Conservation (phyloP, 2,329 filamentous ascomycete genomes). For the Ophiocordyceps robertsii region DNA sequence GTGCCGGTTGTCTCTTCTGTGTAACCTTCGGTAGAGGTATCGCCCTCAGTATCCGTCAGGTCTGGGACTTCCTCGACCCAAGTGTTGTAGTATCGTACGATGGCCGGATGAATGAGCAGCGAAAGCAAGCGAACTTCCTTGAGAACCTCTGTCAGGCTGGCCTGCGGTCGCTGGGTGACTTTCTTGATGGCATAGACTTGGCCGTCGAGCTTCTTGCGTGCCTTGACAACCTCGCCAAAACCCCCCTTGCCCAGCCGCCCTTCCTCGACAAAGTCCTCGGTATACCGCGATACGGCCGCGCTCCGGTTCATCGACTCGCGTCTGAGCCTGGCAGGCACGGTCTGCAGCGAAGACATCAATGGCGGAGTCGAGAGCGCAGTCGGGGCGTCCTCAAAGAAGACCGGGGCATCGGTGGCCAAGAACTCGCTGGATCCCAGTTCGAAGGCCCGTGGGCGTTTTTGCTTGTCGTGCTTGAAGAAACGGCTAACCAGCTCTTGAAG, state of each 20-base stretch:
- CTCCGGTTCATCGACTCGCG: conserved; percentile 47
- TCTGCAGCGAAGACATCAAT: conserved; percentile 26
- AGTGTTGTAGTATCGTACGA: conserved; percentile 85
- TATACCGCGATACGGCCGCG: conserved; percentile 56
- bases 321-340: conserved; percentile 35
- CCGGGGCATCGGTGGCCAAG: conserved; percentile 48
- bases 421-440: conserved; percentile 53
- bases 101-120: conserved; percentile 76
- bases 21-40: conserved; percentile 38
- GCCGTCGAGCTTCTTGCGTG: conserved; percentile 84
- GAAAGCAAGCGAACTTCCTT: conserved; percentile 82
- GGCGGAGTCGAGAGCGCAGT: conserved; percentile 26
- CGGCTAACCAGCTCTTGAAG: conserved; percentile 69
- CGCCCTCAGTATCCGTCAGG: conserved; percentile 39
- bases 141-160: conserved; percentile 67
- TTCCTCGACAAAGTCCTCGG: conserved; percentile 81
- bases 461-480: conserved; percentile 74
- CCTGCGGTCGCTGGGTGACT: conserved; percentile 68
- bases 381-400: conserved; percentile 34
- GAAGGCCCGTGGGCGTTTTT: conserved; percentile 75
- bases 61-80: conserved; percentile 71
- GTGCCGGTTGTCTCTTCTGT: conserved; percentile 22
- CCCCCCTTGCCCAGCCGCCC: conserved; percentile 83
- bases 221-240: conserved; percentile 93
- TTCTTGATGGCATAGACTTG: conserved; percentile 96